Conservation (phyloP, 2,329 filamentous ascomycete species). For the Camillea tinctor region DNA sequence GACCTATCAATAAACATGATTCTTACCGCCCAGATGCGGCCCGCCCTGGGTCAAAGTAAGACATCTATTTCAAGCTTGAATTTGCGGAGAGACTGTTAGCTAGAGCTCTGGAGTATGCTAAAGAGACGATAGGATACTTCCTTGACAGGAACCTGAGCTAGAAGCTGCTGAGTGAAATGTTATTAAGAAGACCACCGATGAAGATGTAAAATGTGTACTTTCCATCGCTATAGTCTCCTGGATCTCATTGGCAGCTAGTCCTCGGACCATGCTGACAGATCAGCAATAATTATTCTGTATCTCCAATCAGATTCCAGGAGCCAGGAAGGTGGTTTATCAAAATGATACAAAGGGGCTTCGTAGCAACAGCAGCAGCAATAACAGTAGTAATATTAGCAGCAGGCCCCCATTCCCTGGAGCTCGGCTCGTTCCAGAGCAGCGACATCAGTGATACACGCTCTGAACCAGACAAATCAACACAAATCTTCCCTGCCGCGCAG, state of each 20-base stretch:
- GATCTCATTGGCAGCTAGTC: not conserved
- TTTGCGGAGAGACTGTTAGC: not conserved
- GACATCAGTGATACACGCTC: not conserved
- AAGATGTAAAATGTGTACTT: not conserved
- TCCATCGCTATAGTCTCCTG: not conserved
- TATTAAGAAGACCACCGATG: not conserved
- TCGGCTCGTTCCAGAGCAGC: not conserved
- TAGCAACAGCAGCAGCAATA: too few species aligned
- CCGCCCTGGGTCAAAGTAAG: not conserved
- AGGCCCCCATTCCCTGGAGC: not conserved
- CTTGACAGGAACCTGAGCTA: not conserved
- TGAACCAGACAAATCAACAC: not conserved
- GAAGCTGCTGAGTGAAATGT: not conserved
- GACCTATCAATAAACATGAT: not conserved
- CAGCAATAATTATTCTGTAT: not conserved
- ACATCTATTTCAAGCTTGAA: not conserved
- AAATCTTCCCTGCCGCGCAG: not conserved
- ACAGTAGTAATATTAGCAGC: not conserved
- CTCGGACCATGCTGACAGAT: not conserved
- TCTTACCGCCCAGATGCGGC: not conserved
- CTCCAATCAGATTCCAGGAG: not conserved
- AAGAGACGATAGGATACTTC: not conserved
- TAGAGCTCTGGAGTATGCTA: not conserved
- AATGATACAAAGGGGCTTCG: not conserved
- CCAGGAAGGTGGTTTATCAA: not conserved